Base-by-base conservation (phyloP, 805 yeast genomes). In the Candida ficus region DNA sequence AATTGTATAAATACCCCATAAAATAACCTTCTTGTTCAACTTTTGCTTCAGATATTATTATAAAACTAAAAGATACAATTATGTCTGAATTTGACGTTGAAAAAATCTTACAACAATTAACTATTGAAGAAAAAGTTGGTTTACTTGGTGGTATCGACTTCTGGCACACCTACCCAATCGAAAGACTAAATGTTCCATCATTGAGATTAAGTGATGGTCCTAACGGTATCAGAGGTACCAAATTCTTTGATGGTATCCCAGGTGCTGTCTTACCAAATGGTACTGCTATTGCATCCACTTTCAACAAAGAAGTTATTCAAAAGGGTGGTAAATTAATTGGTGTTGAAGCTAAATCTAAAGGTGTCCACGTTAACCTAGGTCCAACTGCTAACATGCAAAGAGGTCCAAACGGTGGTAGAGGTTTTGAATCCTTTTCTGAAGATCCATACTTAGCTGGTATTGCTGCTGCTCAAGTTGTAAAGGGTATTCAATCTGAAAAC, bases 141-240 rank as follows among this genome's bases (percentile, higher is more conserved):
- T 57, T 70, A n/a, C 34, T 63, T 26, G 52, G 70, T 14, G 75
- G 78, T 26, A 53, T 55, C 32, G 78, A 74, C 50, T 63, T 64
- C 54, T 75, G 79, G 78, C 78, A 73, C 57, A 74, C 79, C 3
- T 49, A 41, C 38, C 51, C 67, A 1, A 61, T 74, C 18, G 60
- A 56, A 37, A 52, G 66, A 35, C 52, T 71, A 23, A 64, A 62
- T 17, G 53, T 76, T 30, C 80, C 78, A 3, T 57, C 70, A 0
- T 44, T 76, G 6, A 63, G 81, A 52, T 52, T 71, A 25, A 57
- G 70, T 16, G 84, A 78, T 54, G 84, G 84, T 16, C 84, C 84
- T 35, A 78, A 78, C 51, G 84, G 84, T 46, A 66, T 76, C 35
- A 64, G 83, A 46, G 83, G 83, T 20, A 75, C 78, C 17, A 67